Evolutionary conservation across 2,329 filamentous ascomycete species (phyloP).

Genomic region (Xylaria sp.): DNA sequence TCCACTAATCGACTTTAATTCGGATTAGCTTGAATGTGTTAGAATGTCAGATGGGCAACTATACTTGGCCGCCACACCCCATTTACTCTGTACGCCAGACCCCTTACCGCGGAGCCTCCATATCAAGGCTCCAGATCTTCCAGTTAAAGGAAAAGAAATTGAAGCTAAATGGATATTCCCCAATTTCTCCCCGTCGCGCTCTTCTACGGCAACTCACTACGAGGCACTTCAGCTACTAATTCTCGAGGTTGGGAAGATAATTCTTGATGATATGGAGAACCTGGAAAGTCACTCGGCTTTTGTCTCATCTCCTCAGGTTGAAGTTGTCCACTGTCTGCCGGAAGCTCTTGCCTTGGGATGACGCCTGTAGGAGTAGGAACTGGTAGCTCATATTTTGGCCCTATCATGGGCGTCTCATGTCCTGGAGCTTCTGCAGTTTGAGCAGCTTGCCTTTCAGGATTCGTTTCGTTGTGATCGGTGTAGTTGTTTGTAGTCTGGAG

Average conservation of each 20-base stretch:
- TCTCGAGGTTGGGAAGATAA: background rate
- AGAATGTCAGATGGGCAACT: too few species aligned
- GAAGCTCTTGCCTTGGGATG: slow-evolving; percentile 7
- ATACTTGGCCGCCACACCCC: too few species aligned
- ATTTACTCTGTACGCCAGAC: too few species aligned
- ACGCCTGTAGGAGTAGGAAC: background rate
- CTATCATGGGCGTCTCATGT: background rate
- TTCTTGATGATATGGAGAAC: background rate
- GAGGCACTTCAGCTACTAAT: slow-evolving; percentile 1
- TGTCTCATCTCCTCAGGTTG: background rate
- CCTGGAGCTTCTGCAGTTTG: background rate
- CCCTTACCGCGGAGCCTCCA: too few species aligned
- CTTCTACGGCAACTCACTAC: background rate
- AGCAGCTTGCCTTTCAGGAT: background rate
- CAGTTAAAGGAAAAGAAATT: too few species aligned
- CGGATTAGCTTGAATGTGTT: too few species aligned
- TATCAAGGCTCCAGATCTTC: too few species aligned
- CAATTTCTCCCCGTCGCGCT: background rate
- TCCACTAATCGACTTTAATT: too few species aligned
- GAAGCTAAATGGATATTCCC: background rate
- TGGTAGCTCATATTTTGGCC: slow-evolving; percentile 8
- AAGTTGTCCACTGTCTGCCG: background rate
- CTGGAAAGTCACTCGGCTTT: background rate
- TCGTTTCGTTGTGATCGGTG: background rate
- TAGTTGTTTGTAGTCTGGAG: background rate